Base-by-base conservation (phyloP, 441 rosid genomes). In the Gossypium schwendimanii region DNA sequence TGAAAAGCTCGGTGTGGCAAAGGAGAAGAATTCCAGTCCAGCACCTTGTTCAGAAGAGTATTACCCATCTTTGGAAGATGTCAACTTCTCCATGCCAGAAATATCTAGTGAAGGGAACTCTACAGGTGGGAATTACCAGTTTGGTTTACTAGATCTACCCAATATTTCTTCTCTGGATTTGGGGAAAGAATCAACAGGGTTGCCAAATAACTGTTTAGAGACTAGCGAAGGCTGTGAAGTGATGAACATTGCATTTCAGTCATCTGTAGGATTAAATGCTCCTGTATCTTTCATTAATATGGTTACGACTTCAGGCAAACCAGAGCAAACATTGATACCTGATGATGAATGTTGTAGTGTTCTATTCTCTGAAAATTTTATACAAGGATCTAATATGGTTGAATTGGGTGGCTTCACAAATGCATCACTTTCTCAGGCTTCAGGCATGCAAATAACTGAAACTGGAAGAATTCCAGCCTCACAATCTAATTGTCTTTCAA, bases 321-420 rank as follows among this genome's bases (percentile, higher is more conserved):
- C 82, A 73, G 90, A 87, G 66, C 83, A 84, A 31, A 76, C 87
- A 67, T 79, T 90, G 82, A 84, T 89, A 79, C 80, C 97, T 18
- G 97, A 96, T 77, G 97, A 89, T 76, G 98, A 91, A 81, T 91
- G 95, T 76, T 93, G 97, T 79, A 86, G 84, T 86, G 83, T 84
- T 77, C 84, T 93, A 73, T 91, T 93, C 65, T 70, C 89, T 62
- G 87, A 73, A 79, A 76, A 79, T 79, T 76, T 78, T 63, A 76
- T 78, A 11, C 78, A 84, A 76, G 86, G 73, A 63, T 76, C 78
- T 55, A 82, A 78, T 66, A 71, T 81, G 77, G 72, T 73, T 76
- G 81, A 71, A 62, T 58, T 79, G 63, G 81, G 72, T 76, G 89
- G 71, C 80, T 78, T 76, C 23, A 69, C 79, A 74, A 86, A 81